These are phyloP conservation scores for Apiospora marii DNA, from an alignment of 2,329 filamentous ascomycete species.

Conservation along the genomic window DNA sequence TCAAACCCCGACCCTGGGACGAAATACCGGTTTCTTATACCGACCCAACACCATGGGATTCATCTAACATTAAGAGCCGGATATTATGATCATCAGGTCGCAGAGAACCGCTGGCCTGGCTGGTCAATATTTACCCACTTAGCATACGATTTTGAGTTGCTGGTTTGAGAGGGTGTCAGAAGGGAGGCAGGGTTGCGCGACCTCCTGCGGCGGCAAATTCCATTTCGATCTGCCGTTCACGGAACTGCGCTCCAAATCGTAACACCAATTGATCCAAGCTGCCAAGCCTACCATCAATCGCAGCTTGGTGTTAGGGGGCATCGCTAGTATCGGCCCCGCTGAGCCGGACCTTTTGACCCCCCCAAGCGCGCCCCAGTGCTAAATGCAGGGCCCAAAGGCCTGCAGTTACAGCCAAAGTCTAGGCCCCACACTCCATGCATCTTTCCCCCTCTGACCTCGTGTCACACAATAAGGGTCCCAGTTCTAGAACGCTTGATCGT, in stretches of 20 bases:
- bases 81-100: slow-evolving; percentile 8
- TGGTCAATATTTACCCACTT: neutral
- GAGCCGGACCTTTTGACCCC: slow-evolving; percentile 12
- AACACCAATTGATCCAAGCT: neutral
- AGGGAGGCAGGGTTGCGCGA: neutral
- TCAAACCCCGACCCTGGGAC: neutral
- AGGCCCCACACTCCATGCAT: slow-evolving; percentile 7
- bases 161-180: neutral
- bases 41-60: neutral
- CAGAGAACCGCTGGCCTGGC: neutral
- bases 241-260: neutral
- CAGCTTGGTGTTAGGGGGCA: neutral
- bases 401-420: slow-evolving; percentile 4
- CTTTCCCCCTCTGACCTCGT: neutral
- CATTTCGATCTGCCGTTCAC: neutral
- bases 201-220: neutral
- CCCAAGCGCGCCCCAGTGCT: neutral
- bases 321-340: slow-evolving; percentile 10
- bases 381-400: neutral
- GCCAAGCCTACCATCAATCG: neutral
- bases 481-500: neutral
- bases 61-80: neutral
- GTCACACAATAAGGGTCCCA: neutral
- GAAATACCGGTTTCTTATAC: neutral
- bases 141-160: neutral